Percentiles rank a stretch among this genome's conserved stretches.
Conservation (phyloP, 495 filamentous ascomycete species). For the Schizothecium vesticola region DNA sequence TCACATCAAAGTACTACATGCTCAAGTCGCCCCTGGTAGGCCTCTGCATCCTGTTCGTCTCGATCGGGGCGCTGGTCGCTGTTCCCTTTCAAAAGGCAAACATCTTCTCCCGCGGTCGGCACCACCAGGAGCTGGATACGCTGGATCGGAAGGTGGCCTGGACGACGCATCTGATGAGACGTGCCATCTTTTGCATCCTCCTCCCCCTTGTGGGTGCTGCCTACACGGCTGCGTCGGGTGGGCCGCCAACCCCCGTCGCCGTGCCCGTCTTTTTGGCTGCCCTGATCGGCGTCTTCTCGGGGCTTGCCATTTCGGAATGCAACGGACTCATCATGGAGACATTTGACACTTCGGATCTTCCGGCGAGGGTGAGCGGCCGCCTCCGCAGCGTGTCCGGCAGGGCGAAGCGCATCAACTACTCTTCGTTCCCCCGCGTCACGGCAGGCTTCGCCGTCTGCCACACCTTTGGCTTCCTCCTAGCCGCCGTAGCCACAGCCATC, state of each 20-base stretch:
- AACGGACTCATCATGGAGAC: conserved; percentile 74
- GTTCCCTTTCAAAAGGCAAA: conserved; percentile 67
- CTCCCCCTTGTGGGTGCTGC: conserved; percentile 60
- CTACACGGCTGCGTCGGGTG: conserved; percentile 59
- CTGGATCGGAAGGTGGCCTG: conserved; percentile 55
- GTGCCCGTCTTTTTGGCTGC: conserved; percentile 63
- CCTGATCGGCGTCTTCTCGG: conserved; percentile 60
- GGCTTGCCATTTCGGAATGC: conserved; percentile 70
- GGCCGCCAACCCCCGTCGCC: conserved; percentile 51
- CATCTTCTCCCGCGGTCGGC: conserved; percentile 57
- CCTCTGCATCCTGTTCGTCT: conserved; percentile 54
- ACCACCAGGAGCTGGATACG: conserved; percentile 50
- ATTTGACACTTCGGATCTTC: conserved; percentile 70
- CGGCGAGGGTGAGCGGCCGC: conserved; percentile 53
- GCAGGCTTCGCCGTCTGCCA: conserved; percentile 69
- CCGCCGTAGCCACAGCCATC: conserved; percentile 57
- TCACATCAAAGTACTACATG: conserved; percentile 58
- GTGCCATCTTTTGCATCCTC: conserved; percentile 57
- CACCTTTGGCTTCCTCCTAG: conserved; percentile 56
- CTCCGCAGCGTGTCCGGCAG: conserved; percentile 43
- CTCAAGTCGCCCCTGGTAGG: conserved; percentile 59
- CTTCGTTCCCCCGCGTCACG: conserved; percentile 61
- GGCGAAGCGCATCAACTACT: conserved; percentile 59
- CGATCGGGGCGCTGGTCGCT: conserved; percentile 60
- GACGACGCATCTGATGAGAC: conserved; percentile 63